Evolutionary conservation across 805 yeast species (phyloP), one percentile per base, ranked within the genome.

Genomic region (Cephaloascus fragrans): DNA sequence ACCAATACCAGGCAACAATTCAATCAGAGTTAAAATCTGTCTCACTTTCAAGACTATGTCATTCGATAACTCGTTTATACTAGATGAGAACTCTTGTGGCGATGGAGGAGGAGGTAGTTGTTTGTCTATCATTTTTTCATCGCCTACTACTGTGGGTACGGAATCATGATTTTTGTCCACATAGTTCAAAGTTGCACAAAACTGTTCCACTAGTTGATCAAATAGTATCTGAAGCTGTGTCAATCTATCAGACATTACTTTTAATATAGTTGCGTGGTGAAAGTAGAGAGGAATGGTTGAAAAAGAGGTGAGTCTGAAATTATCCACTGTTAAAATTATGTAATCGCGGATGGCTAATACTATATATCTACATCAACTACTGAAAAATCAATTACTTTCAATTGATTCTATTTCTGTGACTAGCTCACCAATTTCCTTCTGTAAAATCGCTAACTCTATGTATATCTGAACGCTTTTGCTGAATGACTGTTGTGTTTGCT

Each of bases 1-100:
- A 6, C 94, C 96, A 2, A 87, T 85, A 10, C 97, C 97, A 0
- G 98, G 98, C 34, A 90, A 64, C 2, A 95, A 77, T 52, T 85
- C 94, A 32, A 90, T 88, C 19, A 90, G 73, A 50, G 84, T 79
- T 32, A 85, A 73, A 14, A 90, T 83, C 56, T 93, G 97, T 49
- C 94, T 73, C 4, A 94, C 76, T 52, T 89, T 89, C 41, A 87
- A 60, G 19, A 89, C 84, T 6, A 90, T 73, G 53, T 90, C 98
- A 0, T 84, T 76, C 2, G 95, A 75, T 6, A 93, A 67, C 53
- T 93, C 97, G 47, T 75, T 77, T 36, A 78, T 69, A 19, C 80
- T 83, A 43, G 67, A 15, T 35, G 32, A 3, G 26, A 36, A 42
- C 34, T 63, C 64, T 35, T 69, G 73, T 1, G 75, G 67, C 3